Conservation (phyloP, 257 asterid species). For the Perilla frutescens region DNA sequence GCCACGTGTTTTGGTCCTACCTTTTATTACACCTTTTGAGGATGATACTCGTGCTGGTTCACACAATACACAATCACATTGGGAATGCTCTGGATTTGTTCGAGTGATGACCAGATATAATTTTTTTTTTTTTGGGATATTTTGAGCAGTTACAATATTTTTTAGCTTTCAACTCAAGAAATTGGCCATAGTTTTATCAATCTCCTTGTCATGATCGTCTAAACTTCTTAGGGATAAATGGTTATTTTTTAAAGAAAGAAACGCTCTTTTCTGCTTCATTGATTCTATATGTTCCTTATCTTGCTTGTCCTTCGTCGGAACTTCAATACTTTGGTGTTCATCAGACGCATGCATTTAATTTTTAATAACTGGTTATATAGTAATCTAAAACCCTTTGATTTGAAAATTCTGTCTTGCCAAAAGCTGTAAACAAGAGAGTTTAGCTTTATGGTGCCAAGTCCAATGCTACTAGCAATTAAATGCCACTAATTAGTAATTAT, state of each 20-base stretch:
- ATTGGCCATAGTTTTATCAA: background rate
- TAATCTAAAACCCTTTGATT: background rate
- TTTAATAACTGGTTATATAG: background rate
- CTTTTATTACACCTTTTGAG: constrained; percentile 9
- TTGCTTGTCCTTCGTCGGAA: constrained; percentile 4
- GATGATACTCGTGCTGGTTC: constrained; percentile 27
- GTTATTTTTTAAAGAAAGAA: background rate
- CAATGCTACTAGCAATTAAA: background rate
- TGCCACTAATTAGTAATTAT: background rate
- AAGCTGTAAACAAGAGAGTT: background rate
- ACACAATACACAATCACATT: constrained; percentile 9
- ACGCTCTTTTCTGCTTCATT: constrained; percentile 5
- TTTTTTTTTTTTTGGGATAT: constrained; percentile 14
- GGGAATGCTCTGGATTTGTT: constrained; percentile 2
- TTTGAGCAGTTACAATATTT: background rate
- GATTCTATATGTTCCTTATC: constrained; percentile 7
- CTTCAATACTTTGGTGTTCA: background rate
- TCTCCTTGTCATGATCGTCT: background rate
- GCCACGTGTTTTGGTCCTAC: background rate
- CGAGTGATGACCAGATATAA: background rate
- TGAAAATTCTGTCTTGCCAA: background rate
- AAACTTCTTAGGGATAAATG: background rate
- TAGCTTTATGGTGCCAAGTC: background rate
- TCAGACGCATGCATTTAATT: background rate
- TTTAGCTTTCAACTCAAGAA: constrained; percentile 7